phyloP scores from a whole-genome alignment of 2,329 filamentous ascomycete genomes.

The Fusarium brevicatenulatum region DNA sequence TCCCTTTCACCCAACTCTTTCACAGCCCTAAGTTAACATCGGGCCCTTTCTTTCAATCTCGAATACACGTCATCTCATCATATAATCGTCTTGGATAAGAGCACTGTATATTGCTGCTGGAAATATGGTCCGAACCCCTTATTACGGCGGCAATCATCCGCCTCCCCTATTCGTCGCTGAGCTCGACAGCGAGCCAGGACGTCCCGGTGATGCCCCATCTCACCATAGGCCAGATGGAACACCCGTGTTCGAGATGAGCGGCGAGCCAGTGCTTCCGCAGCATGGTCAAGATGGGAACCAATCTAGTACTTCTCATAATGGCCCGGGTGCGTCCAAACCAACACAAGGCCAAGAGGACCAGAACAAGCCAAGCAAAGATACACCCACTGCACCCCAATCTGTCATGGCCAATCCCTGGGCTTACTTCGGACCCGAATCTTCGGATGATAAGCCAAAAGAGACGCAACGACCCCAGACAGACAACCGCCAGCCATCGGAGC shows the following conservation, averaged over 20 bases:
- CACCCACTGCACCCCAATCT: not conserved
- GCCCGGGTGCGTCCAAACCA: conserved; percentile 28
- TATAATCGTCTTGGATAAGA: not conserved
- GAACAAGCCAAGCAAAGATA: conserved; percentile 13
- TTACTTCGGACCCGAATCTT: conserved; percentile 44
- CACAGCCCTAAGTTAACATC: not conserved
- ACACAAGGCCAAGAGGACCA: conserved; percentile 2
- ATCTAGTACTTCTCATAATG: conserved; percentile 41
- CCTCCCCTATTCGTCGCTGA: conserved; percentile 46
- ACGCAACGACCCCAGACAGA: conserved; percentile 3
- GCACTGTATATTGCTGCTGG: not conserved
- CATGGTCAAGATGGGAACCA: not conserved
- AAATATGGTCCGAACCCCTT: conserved; percentile 29
- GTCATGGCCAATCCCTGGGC: conserved; percentile 49
- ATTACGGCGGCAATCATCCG: conserved; percentile 29
- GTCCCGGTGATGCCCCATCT: conserved; percentile 20
- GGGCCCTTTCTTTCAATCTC: not conserved
- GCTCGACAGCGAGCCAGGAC: conserved; percentile 43
- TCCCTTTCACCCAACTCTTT: not conserved
- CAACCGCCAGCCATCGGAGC: conserved; percentile 11
- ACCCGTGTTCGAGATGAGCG: conserved; percentile 48
- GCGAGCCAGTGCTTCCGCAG: conserved; percentile 38
- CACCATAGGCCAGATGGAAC: conserved; percentile 35
- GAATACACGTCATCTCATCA: not conserved
- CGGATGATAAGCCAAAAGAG: conserved; percentile 6